Base-by-base conservation (phyloP, 768 basidiomycete genomes). In the Lactarius hengduanensis region DNA sequence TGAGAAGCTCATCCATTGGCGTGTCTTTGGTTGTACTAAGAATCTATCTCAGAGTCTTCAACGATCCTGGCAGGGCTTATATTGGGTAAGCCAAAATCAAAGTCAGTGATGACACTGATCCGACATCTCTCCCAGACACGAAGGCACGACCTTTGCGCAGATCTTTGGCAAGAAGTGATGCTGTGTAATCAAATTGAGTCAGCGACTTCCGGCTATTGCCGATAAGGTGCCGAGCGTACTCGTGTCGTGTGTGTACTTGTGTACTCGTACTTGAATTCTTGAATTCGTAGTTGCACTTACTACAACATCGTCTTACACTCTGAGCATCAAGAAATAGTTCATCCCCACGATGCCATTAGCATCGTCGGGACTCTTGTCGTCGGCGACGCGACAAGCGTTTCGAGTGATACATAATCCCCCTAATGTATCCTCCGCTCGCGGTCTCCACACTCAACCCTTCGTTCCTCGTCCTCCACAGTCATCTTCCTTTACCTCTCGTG, bases 61-160 rank as follows among this genome's bases (percentile, higher is more conserved):
- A 77, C 66, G 85, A 87, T 69, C 85, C 85, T 36, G 86, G 85
- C 13, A 75, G 78, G 34, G 79, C 73, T 13, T 71, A 80, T 72
- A 67, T 84, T 36, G 84, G 82, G 84, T 85, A 70, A 63, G 80
- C 75, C 53, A 26, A 22, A n/a, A 16, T 3, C 30, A 22, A 16
- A 53, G 36, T 62, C 10, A 22, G 57, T 13, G 20, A 13, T 55
- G 36, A 40, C 9, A 43, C 50, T 18, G 7, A 13, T n/a, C 32
- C 22, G 28, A 13, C 54, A 10, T 16, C 20, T 16, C 16, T n/a
- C 34, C 15, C 61, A 84, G 83, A 20, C 72, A 80, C 70, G 63
- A 80, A 63, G 76, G 76, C 57, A 82, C 80, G 1, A 84, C 83
- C 0, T 82, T 83, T 68, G 80, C 73, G 13, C 77, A 80, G 0